Evolutionary conservation across 805 yeast species (phyloP).

Genomic region (Saturnispora besseyi): DNA sequence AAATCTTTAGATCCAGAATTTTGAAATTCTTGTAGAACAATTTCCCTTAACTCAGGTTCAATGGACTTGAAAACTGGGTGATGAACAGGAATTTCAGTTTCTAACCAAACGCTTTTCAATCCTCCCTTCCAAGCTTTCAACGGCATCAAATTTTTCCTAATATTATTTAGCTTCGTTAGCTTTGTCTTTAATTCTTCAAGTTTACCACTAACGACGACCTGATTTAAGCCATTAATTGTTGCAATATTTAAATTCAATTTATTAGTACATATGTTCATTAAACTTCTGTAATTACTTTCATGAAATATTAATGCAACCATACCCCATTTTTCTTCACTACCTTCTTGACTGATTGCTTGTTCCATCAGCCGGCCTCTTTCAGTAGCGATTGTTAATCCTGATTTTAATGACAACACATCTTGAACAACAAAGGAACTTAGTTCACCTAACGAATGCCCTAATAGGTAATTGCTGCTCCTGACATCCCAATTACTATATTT

Average conservation of each 20-base stretch:
- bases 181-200: slow-evolving; percentile 12
- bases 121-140: slow-evolving; percentile 20
- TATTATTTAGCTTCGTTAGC: slow-evolving; percentile 11
- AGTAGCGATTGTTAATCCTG: slow-evolving; percentile 22
- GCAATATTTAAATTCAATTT: slow-evolving; percentile 20
- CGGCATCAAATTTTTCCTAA: slow-evolving; percentile 11
- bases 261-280: slow-evolving; percentile 11
- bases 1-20: slow-evolving; percentile 10
- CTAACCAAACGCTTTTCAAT: slow-evolving; percentile 22
- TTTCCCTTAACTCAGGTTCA: slow-evolving; percentile 15
- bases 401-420: slow-evolving; percentile 18
- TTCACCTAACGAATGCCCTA: slow-evolving; percentile 33
- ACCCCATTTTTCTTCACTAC: slow-evolving; percentile 26
- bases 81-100: slow-evolving; percentile 29
- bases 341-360: slow-evolving; percentile 4
- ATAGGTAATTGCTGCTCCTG: slow-evolving; percentile 15
- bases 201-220: slow-evolving; percentile 28
- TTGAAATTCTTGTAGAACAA: slow-evolving; percentile 10
- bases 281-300: slow-evolving; percentile 16
- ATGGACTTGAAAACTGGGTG: slow-evolving; percentile 25
- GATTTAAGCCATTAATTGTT: slow-evolving; percentile 28
- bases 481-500: slow-evolving; percentile 15
- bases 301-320: slow-evolving; percentile 28
- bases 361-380: slow-evolving; percentile 29
- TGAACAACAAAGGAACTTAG: slow-evolving; percentile 25